phyloP scores from a whole-genome alignment of 202 grass and related monocot species.

The Musa balbisiana region DNA sequence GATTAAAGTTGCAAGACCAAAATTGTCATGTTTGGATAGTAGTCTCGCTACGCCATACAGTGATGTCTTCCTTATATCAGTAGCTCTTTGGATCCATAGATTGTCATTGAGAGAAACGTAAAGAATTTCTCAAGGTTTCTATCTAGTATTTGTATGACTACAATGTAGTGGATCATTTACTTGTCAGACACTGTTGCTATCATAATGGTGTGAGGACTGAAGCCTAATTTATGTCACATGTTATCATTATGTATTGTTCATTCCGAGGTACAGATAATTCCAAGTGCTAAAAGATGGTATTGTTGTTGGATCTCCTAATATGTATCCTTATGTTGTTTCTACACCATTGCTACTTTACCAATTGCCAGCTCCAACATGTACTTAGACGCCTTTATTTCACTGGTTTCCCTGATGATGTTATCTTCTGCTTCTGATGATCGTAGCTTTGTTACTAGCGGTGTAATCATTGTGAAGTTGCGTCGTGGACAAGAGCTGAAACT shows the following conservation, averaged over 20 bases:
- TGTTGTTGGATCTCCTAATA: neutral
- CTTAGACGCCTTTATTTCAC: too few relatives aligned
- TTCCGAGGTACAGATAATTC: neutral
- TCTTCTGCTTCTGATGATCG: too few relatives aligned
- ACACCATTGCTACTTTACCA: neutral
- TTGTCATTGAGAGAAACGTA: too few relatives aligned
- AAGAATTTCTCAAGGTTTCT: too few relatives aligned
- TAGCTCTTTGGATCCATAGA: neutral
- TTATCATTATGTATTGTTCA: neutral
- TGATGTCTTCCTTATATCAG: neutral
- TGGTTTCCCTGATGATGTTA: neutral
- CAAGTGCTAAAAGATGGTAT: neutral
- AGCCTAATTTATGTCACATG: neutral
- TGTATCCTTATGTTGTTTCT: neutral
- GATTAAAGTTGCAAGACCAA: neutral
- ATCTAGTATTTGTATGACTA: neutral
- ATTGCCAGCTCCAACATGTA: neutral
- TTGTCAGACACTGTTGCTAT: neutral
- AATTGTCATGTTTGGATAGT: neutral
- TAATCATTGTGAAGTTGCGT: conserved; percentile 83
- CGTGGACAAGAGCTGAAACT: conserved; percentile 78
- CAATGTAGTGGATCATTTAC: neutral
- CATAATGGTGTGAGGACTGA: neutral
- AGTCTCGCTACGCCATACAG: neutral
- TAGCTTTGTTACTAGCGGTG: conserved; percentile 23